Conservation (phyloP, 257 asterid genomes). For the Forsythia viridissima region DNA sequence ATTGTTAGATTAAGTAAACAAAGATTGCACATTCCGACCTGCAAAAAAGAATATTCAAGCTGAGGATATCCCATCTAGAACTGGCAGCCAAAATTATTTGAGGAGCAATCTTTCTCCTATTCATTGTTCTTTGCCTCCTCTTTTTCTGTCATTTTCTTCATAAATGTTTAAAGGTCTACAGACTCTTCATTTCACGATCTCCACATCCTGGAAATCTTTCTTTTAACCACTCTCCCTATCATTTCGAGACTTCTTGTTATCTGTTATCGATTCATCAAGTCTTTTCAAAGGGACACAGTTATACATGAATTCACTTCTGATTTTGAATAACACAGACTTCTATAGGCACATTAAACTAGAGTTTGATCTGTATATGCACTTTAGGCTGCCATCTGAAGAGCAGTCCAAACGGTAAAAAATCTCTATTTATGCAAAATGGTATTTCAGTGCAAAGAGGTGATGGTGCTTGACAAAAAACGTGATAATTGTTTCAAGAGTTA, state of each 20-base stretch:
- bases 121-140: neutral
- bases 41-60: neutral
- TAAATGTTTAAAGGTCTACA: neutral
- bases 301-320: neutral
- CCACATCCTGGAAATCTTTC: neutral
- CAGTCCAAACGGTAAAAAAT: neutral
- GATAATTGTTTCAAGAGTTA: conserved; percentile 5
- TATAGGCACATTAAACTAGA: neutral
- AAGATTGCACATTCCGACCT: neutral
- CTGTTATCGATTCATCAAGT: neutral
- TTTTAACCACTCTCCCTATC: neutral
- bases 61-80: neutral
- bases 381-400: neutral
- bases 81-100: neutral
- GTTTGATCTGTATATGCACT: neutral
- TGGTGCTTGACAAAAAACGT: conserved; percentile 19
- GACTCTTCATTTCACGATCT: neutral
- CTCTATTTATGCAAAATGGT: neutral
- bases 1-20: neutral
- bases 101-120: neutral
- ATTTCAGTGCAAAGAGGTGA: conserved; percentile 4
- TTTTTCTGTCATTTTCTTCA: neutral
- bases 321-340: neutral
- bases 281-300: neutral
- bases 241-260: neutral